Conservation (phyloP, 139 green algal species). For the Desmodesmus armatus region DNA sequence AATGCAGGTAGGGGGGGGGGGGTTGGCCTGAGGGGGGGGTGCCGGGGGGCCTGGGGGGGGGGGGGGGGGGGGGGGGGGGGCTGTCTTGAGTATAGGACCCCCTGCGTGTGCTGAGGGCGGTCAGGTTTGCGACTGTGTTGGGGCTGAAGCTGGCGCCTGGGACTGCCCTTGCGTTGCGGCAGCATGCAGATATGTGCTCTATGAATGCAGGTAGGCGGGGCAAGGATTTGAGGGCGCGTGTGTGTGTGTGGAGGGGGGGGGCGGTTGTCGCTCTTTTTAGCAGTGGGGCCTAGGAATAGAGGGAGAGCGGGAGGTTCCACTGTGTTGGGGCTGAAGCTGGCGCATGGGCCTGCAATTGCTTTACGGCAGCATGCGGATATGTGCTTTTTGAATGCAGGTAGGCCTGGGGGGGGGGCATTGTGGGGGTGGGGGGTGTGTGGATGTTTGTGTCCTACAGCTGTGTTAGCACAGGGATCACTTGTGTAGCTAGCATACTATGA, state of each 20-base stretch:
- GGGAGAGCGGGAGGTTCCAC: conserved; percentile 71
- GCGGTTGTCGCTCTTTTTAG: too few relatives aligned
- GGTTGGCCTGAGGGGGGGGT: too few relatives aligned
- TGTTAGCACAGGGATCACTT: too few relatives aligned
- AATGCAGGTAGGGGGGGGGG: not conserved
- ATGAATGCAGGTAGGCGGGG: not conserved
- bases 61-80: too few relatives aligned
- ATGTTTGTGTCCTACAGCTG: too few relatives aligned
- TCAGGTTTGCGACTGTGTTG: conserved; percentile 61
- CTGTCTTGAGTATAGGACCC: conserved; percentile 85
- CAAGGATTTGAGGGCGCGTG: not conserved
- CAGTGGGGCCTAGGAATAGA: conserved; percentile 87
- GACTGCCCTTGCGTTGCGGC: not conserved
- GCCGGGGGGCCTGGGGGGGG: too few relatives aligned
- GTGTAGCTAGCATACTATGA: too few relatives aligned
- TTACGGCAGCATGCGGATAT: conserved; percentile 1
- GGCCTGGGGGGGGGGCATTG: too few relatives aligned
- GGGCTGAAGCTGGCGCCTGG: conserved; percentile 32
- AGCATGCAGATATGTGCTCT: conserved; percentile 28
- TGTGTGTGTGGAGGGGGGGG: too few relatives aligned
- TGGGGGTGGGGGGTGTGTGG: too few relatives aligned
- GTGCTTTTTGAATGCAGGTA: conserved; percentile 20
- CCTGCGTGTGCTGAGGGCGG: conserved; percentile 85
- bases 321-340: conserved; percentile 36
- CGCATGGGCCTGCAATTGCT: not conserved